Evolutionary conservation across 352 stramenopile genomes (phyloP).

Genomic region (Phytophthora fragariaefolia): DNA sequence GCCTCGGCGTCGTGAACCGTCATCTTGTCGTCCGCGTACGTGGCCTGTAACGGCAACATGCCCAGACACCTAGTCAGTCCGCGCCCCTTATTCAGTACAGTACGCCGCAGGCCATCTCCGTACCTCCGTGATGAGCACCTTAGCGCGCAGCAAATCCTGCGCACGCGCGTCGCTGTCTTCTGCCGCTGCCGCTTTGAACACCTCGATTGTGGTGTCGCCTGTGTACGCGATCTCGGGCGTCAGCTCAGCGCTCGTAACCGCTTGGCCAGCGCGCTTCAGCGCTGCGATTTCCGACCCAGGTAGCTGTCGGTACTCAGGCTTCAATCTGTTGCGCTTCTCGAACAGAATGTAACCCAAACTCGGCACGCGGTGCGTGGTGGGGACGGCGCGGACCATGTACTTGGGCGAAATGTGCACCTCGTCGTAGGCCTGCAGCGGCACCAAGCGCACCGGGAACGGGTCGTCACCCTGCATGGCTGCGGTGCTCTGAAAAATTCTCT

Average conservation of each 20-base stretch:
- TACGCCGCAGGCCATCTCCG: conserved; percentile 5
- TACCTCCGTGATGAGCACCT: conserved; percentile 85
- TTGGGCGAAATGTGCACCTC: conserved; percentile 67
- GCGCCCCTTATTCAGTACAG: conserved; percentile 16
- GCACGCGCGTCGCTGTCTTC: conserved; percentile 10
- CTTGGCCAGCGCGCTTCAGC: conserved; percentile 47
- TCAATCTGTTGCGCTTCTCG: conserved; percentile 56
- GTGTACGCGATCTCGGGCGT: conserved; percentile 83
- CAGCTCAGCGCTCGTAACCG: conserved; percentile 44
- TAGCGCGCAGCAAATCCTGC: conserved; percentile 65
- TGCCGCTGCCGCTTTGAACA: conserved; percentile 47
- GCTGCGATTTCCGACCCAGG: conserved; percentile 54
- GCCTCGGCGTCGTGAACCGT: conserved; percentile 46
- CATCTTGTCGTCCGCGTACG: conserved; percentile 65
- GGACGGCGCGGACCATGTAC: conserved; percentile 68
- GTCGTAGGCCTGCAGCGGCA: conserved; percentile 56
- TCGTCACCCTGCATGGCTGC: conserved; percentile 67
- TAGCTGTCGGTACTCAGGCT: conserved; percentile 53
- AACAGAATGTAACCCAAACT: conserved; percentile 86
- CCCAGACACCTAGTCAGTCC: conserved; percentile 17
- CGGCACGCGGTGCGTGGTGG: conserved; percentile 72
- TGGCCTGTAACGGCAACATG: conserved; percentile 59
- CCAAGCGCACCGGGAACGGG: conserved; percentile 53
- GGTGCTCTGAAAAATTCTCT: conserved; percentile 60
- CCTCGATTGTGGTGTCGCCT: conserved; percentile 74